A percentile compares a stretch with the other conserved stretches of the same genome.
Evolutionary conservation across 371 early-diverging fungal species (phyloP).

Genomic region (Mortierella sp.): DNA sequence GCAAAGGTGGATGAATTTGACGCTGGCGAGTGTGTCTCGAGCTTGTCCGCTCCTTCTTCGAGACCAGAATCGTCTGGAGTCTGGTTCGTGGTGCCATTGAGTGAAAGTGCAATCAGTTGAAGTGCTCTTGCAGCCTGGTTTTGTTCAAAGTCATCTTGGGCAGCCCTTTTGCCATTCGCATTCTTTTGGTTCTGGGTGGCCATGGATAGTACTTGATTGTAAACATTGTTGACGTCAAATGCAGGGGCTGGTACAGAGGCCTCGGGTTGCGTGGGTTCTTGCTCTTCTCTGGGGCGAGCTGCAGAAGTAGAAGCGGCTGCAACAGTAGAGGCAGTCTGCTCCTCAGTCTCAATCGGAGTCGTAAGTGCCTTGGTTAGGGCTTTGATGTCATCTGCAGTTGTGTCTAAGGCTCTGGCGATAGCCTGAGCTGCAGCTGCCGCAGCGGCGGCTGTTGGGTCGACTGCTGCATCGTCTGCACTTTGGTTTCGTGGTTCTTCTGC

Average conservation of each 20-base stretch:
- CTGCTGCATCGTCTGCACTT: neutral
- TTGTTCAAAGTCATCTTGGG: constrained; percentile 40
- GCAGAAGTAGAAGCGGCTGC: constrained; percentile 45
- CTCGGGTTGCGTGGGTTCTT: constrained; percentile 4
- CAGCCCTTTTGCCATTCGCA: constrained; percentile 18
- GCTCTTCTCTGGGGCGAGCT: constrained; percentile 4
- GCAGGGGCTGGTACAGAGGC: constrained; percentile 7
- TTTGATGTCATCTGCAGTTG: constrained; percentile 39
- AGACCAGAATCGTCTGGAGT: neutral
- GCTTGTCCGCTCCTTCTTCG: constrained; percentile 4
- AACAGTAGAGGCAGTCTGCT: constrained; percentile 26
- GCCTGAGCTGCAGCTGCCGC: constrained; percentile 23
- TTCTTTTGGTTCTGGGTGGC: constrained; percentile 25
- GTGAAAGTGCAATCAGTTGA: constrained; percentile 41
- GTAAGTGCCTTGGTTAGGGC: constrained; percentile 47
- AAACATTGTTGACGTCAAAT: constrained; percentile 35
- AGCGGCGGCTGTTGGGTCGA: constrained; percentile 6
- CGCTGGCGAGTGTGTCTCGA: neutral
- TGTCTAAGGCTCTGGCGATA: constrained; percentile 22
- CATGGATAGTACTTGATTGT: constrained; percentile 34
- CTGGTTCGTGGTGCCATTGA: constrained; percentile 15
- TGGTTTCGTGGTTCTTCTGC: constrained; percentile 2
- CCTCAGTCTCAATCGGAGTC: constrained; percentile 33
- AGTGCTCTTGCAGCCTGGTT: constrained; percentile 45
- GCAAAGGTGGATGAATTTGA: constrained; percentile 3